Percentiles rank a stretch among this genome's conserved stretches.
Conservation (phyloP, 176 grass and related monocot species). For the Dactylis glomerata region DNA sequence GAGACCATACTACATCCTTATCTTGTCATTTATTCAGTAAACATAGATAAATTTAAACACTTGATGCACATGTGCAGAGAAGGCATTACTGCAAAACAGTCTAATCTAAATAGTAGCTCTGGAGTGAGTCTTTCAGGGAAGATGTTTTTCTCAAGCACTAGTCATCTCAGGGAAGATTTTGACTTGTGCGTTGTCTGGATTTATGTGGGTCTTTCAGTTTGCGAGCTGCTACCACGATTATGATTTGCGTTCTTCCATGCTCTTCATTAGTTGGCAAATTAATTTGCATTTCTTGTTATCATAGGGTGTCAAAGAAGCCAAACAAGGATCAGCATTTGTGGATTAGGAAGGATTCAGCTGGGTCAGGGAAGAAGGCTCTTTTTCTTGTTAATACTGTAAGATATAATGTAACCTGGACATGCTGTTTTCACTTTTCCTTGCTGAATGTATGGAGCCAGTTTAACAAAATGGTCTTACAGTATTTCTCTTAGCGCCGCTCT, state of each 20-base stretch:
- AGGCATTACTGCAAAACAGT: neutral
- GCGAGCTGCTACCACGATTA: neutral
- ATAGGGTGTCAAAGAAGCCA: slow-evolving; percentile 57
- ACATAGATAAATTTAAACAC: neutral
- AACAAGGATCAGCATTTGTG: slow-evolving; percentile 83
- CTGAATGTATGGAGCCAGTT: neutral
- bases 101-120: neutral
- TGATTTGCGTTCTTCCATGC: neutral
- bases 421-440: neutral
- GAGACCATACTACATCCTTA: neutral
- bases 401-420: neutral
- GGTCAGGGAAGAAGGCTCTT: slow-evolving; percentile 72
- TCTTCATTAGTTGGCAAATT: neutral
- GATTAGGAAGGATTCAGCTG: slow-evolving; percentile 77
- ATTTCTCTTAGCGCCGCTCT: neutral
- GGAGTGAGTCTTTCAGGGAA: neutral
- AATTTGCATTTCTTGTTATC: slow-evolving; percentile 30
- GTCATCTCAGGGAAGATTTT: neutral
- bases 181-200: neutral
- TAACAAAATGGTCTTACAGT: neutral
- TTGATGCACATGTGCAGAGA: neutral
- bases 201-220: neutral
- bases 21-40: neutral
- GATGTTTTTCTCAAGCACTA: neutral
- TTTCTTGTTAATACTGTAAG: slow-evolving; percentile 80